Percentiles rank a stretch among this genome's conserved stretches.
Evolutionary conservation across 2,329 filamentous ascomycete species (phyloP).

Genomic region (Penicillium brevicompactum): DNA sequence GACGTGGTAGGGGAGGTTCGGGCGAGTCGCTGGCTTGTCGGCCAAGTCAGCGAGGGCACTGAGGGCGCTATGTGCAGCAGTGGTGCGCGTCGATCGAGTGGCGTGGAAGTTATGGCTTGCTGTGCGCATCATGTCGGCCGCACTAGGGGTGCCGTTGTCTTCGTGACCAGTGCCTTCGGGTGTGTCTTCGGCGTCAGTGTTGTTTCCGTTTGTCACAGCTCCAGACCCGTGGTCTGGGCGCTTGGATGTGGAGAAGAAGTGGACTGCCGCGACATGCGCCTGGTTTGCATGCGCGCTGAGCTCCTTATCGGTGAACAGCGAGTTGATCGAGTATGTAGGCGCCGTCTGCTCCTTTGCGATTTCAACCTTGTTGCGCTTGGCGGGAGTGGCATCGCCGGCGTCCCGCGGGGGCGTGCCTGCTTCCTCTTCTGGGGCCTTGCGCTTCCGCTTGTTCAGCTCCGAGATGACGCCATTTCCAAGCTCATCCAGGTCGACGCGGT

Average conservation of each 20-base stretch:
- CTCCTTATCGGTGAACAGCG: slow-evolving; percentile 69
- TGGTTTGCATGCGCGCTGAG: slow-evolving; percentile 63
- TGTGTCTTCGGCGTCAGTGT: slow-evolving; percentile 44
- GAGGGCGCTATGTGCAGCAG: slow-evolving; percentile 53
- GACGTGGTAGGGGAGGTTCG: slow-evolving; percentile 49
- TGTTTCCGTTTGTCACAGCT: slow-evolving; percentile 42
- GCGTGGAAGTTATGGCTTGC: slow-evolving; percentile 59
- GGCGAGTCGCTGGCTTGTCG: slow-evolving; percentile 49
- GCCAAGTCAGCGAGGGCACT: slow-evolving; percentile 60
- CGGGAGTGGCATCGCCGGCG: slow-evolving; percentile 49
- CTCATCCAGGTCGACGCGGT: slow-evolving; percentile 58
- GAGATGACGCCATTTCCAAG: slow-evolving; percentile 49
- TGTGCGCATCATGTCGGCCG: slow-evolving; percentile 63
- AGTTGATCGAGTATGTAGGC: slow-evolving; percentile 62
- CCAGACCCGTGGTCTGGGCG: slow-evolving; percentile 44
- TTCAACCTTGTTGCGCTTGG: slow-evolving; percentile 56
- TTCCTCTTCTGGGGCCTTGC: slow-evolving; percentile 61
- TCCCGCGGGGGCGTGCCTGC: slow-evolving; percentile 59
- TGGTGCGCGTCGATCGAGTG: slow-evolving; percentile 56
- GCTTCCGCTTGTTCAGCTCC: slow-evolving; percentile 59
- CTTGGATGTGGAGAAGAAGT: slow-evolving; percentile 60
- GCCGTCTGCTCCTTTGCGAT: slow-evolving; percentile 60
- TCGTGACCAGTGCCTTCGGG: slow-evolving; percentile 43
- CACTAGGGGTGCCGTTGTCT: slow-evolving; percentile 42
- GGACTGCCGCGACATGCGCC: slow-evolving; percentile 60